Base-by-base conservation (phyloP, 257 asterid species). In the Schizonepeta tenuifolia region DNA sequence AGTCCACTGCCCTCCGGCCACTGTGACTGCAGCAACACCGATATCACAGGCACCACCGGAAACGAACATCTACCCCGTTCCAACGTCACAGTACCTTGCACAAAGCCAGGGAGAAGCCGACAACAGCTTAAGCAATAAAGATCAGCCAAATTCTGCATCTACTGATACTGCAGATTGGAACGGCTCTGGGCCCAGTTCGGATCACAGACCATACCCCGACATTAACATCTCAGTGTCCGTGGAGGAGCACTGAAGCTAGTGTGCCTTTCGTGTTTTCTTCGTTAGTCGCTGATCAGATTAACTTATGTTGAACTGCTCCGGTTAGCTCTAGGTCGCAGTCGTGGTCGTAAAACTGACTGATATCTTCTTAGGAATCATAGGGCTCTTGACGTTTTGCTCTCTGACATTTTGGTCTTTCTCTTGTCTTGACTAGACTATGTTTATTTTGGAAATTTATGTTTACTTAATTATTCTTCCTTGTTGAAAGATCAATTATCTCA, bases 121-220 rank as follows among this genome's bases (percentile, higher is more conserved):
- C 20, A 78, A 83, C 84, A 80, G 75, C 83, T 35, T 57, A 0
- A 78, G 79, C 87, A 80, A 84, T 20, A 84, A 75, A 75, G 93
- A 83, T 1, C 73, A 38, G 44, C 84, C 80, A 1, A 83, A 85
- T 61, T 83, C 98, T 1, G 82, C 90, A 0, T 77, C 92, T 5
- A 83, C 91, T 5, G 89, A 86, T n/a, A 83, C 79, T 18, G 79
- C 86, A 1, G 86, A 83, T 46, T 89, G 92, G 87, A 86, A 92
- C 0, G 87, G 83, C 35, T 76, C 88, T 0, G 87, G 76, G 46
- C 89, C 84, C 3, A 70, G 77, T n/a, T 78, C 75, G 0, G 80
- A 86, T 65, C 91, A 79, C 80, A 82, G 87, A 76, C 80, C 86
- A 15, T 85, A 87, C 67, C 98, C 98, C 0, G 98, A 92, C 71